A percentile compares a stretch with the other conserved stretches of the same genome.
Evolutionary conservation across 2,329 filamentous ascomycete species (phyloP).

Genomic region (Leptoxyphium fumago): DNA sequence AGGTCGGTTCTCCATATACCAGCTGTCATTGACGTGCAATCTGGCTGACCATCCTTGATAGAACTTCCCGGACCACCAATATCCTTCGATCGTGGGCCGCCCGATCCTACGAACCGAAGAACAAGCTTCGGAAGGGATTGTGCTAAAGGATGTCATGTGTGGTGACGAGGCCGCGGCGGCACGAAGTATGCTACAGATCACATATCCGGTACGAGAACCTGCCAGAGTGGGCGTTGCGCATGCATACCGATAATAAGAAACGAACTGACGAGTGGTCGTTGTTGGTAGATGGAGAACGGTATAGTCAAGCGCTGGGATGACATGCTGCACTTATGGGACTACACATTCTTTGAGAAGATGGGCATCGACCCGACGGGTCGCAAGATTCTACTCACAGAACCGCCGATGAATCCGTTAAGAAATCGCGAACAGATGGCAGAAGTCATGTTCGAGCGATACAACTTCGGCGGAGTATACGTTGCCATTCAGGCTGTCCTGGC

Average conservation of each 20-base stretch:
- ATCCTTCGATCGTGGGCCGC: slow-evolving; percentile 92
- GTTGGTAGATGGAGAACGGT: slow-evolving; percentile 84
- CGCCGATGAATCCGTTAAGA: slow-evolving; percentile 92
- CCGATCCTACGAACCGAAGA: slow-evolving; percentile 96
- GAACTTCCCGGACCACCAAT: slow-evolving; percentile 99
- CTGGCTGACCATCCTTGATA: slow-evolving; percentile 24
- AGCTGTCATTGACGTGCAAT: not conserved
- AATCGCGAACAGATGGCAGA: slow-evolving; percentile 98
- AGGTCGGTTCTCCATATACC: slow-evolving; percentile 34
- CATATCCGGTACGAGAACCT: slow-evolving; percentile 58
- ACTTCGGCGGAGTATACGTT: slow-evolving; percentile 92
- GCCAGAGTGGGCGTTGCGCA: not conserved
- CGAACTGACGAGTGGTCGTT: not conserved
- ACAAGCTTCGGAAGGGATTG: slow-evolving; percentile 44
- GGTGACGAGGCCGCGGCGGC: slow-evolving; percentile 94
- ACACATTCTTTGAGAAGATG: slow-evolving; percentile 96
- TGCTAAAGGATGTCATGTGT: slow-evolving; percentile 98
- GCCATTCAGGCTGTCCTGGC: slow-evolving; percentile 95
- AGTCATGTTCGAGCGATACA: slow-evolving; percentile 97
- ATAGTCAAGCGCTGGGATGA: slow-evolving; percentile 99
- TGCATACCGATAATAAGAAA: not conserved
- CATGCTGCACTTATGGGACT: slow-evolving; percentile 99
- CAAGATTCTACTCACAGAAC: slow-evolving; percentile 95
- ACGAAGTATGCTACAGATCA: slow-evolving; percentile 94
- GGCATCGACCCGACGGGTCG: slow-evolving; percentile 76